These are phyloP conservation scores for Aspergillus pseudonomiae DNA, from an alignment of 2,329 filamentous ascomycete species.

Conservation along the genomic window DNA sequence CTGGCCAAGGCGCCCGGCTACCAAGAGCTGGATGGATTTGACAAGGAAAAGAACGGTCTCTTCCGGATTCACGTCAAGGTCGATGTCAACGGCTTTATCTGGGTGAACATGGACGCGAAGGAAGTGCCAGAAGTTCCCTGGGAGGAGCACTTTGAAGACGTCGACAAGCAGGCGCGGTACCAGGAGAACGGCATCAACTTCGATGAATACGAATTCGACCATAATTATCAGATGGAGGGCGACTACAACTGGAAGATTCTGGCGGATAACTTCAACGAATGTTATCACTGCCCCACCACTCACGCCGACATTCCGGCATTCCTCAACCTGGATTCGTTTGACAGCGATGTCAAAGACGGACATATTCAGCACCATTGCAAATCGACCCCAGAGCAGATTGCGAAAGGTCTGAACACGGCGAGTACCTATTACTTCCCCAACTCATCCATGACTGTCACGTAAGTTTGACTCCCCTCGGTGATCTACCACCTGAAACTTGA, in stretches of 20 bases:
- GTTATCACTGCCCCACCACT: slow-evolving; percentile 62
- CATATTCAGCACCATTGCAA: slow-evolving; percentile 54
- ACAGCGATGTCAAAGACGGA: slow-evolving; percentile 50
- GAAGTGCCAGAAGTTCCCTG: slow-evolving; percentile 43
- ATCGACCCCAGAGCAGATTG: slow-evolving; percentile 51
- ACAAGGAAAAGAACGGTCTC: slow-evolving; percentile 49
- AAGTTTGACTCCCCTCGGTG: slow-evolving; percentile 14
- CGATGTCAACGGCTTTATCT: slow-evolving; percentile 59
- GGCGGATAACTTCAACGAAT: slow-evolving; percentile 67
- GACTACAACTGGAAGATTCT: slow-evolving; percentile 65
- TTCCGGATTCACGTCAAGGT: slow-evolving; percentile 56
- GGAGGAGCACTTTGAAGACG: slow-evolving; percentile 55
- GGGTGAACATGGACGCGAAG: slow-evolving; percentile 57
- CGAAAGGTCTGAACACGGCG: slow-evolving; percentile 44
- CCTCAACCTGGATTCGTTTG: slow-evolving; percentile 58
- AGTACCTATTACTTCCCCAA: slow-evolving; percentile 33
- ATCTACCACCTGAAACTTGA: slow-evolving; percentile 23
- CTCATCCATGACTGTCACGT: slow-evolving; percentile 28
- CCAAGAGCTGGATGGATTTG: slow-evolving; percentile 51
- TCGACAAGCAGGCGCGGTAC: slow-evolving; percentile 53
- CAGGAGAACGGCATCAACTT: slow-evolving; percentile 53
- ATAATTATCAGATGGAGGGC: slow-evolving; percentile 60
- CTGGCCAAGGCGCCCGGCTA: slow-evolving; percentile 62
- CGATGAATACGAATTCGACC: slow-evolving; percentile 58
- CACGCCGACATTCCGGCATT: slow-evolving; percentile 60